Base-by-base conservation (phyloP, 2,329 filamentous ascomycete genomes). In the Macrophomina pseudophaseolina region DNA sequence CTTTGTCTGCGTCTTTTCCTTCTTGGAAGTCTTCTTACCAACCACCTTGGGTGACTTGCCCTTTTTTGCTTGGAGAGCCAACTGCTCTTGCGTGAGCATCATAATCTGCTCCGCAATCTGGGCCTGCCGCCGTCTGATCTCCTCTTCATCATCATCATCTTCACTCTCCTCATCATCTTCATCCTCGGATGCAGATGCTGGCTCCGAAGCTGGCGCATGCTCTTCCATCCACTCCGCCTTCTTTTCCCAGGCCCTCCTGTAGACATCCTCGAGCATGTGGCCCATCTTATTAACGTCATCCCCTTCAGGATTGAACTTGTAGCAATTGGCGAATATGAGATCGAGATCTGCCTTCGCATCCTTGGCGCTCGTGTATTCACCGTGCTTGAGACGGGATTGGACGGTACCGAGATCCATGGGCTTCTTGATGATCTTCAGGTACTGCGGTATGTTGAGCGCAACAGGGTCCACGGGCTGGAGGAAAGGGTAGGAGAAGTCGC, bases 321-420 rank as follows among this genome's bases (percentile, higher is more conserved):
- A 93, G 78, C 94, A 97, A 77, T 99, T 99, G 71, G 87, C 85
- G 74, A 97, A 90, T 71, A 98, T 94, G 66, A 93, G 86, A 58
- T 88, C 86, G 65, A 97, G 87, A 73, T 97, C 94, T 67, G 86
- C 86, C 74, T 97, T 91, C 72, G 98, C 93, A 53, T 97, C 94
- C 77, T 93, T 93, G 0, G 92, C 85, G 66, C 86, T 92, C 70
- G 88, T 86, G 74, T 98, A 98, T 66, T 93, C 87, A 32, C 93
- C 93, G 12, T 84, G 84, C 71, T 90, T 88, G 48, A 97, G 84
- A 79, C 96, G 96, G 49, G 85, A 84, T 42, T 87, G 84, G 74
- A 97, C 91, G n/a, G 92, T 97, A 16, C 86, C 84, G 59, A 97
- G 84, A 77, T 99, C 94, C 94, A 98, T 99, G 0, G 95, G 95